These are phyloP conservation scores for Lepidium didymum DNA, from an alignment of 345 rosid genomes.

Conservation along the genomic window DNA sequence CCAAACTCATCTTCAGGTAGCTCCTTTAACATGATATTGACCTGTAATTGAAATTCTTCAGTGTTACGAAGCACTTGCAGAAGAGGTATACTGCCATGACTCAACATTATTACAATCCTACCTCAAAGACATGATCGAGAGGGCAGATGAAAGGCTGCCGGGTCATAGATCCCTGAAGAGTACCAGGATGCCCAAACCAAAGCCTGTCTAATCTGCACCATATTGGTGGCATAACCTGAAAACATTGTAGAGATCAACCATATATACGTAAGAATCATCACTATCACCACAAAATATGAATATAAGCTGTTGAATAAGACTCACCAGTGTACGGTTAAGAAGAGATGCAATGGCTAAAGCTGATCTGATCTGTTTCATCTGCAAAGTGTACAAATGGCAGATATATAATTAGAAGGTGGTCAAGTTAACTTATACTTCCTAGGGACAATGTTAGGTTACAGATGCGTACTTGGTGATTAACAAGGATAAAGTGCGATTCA, in stretches of 20 bases:
- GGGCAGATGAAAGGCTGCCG: slow-evolving; percentile 96
- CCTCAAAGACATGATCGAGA: slow-evolving; percentile 98
- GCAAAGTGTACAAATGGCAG: slow-evolving; percentile 22
- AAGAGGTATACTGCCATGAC: not conserved
- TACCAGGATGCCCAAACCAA: slow-evolving; percentile 98
- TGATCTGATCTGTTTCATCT: slow-evolving; percentile 90
- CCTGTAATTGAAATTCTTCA: slow-evolving; percentile 37
- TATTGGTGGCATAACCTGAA: slow-evolving; percentile 91
- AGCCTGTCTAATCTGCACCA: slow-evolving; percentile 99
- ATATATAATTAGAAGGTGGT: slow-evolving; percentile 7
- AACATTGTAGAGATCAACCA: slow-evolving; percentile 11
- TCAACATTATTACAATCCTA: slow-evolving; percentile 14
- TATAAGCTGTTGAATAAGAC: slow-evolving; percentile 21
- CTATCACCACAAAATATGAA: not conserved
- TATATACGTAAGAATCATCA: not conserved
- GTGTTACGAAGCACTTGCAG: not conserved
- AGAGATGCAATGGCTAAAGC: slow-evolving; percentile 85
- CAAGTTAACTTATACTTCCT: slow-evolving; percentile 13
- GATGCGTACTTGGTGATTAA: slow-evolving; percentile 75
- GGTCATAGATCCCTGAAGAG: slow-evolving; percentile 79
- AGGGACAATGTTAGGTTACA: slow-evolving; percentile 15
- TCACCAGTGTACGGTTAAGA: slow-evolving; percentile 87
- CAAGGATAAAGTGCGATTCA: slow-evolving; percentile 66
- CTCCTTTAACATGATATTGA: slow-evolving; percentile 68
- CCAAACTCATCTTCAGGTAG: slow-evolving; percentile 81